Evolutionary conservation across 768 basidiomycete species (phyloP).

Genomic region (Leucocoprinus birnbaumii): DNA sequence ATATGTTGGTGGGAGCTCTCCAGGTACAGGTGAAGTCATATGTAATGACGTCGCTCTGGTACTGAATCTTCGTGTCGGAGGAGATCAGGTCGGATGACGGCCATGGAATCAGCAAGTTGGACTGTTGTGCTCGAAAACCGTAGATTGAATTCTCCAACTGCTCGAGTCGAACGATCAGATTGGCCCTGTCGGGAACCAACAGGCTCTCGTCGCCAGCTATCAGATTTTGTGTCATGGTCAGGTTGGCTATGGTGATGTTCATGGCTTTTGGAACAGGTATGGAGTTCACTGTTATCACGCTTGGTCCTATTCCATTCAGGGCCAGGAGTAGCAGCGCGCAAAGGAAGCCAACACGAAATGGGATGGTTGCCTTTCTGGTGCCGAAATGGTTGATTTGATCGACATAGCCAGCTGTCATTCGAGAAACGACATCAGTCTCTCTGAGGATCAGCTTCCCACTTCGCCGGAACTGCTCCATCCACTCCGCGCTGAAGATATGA

Average conservation of each 20-base stretch:
- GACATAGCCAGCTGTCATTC: slow-evolving; percentile 1
- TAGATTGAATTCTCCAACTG: not conserved
- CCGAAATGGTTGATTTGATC: not conserved
- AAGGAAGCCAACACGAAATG: not conserved
- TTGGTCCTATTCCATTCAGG: slow-evolving; percentile 2
- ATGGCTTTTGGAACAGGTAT: not conserved
- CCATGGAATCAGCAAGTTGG: slow-evolving; percentile 6
- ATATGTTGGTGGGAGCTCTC: not conserved
- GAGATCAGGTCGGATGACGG: not conserved
- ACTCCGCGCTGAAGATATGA: slow-evolving; percentile 7
- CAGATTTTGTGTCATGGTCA: not conserved
- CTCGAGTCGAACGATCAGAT: slow-evolving; percentile 1
- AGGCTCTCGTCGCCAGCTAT: too few relatives aligned
- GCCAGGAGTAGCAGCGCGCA: not conserved
- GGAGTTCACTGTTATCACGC: not conserved
- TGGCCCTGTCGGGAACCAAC: not conserved
- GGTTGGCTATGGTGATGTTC: not conserved
- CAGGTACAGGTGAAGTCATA: slow-evolving; percentile 6
- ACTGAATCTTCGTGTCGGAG: not conserved
- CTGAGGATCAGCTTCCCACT: not conserved
- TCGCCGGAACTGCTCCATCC: slow-evolving; percentile 3
- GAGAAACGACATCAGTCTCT: slow-evolving; percentile 5
- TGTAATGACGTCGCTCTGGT: not conserved
- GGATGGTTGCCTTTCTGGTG: not conserved
- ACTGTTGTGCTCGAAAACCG: not conserved